phyloP scores from a whole-genome alignment of 257 asterid species.

The Penstemon barbatus region DNA sequence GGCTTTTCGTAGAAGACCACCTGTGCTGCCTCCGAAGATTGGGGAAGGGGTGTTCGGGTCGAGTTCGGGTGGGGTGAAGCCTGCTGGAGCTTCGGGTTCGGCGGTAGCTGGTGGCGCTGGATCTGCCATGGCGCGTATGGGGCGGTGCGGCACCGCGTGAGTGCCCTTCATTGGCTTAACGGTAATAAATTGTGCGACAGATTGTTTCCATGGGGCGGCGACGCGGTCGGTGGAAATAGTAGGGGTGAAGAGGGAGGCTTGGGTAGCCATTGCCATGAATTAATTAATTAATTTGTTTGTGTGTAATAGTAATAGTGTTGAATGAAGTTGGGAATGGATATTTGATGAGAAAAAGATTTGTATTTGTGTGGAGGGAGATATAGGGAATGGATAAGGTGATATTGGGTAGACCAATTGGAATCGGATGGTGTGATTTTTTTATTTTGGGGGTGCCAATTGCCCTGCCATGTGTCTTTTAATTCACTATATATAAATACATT shows the following conservation, averaged over 20 bases:
- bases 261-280: conserved; percentile 77
- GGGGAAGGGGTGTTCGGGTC: conserved; percentile 97
- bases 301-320: background rate
- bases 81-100: conserved; percentile 60
- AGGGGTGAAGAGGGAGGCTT: conserved; percentile 84
- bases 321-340: background rate
- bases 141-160: conserved; percentile 31
- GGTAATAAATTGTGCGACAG: conserved; percentile 39
- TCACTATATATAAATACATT: no score
- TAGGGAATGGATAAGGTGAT: conserved; percentile 45
- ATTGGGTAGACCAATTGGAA: conserved; percentile 41
- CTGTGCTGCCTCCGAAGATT: conserved; percentile 94
- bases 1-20: conserved; percentile 86
- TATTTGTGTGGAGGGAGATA: conserved; percentile 29
- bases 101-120: conserved; percentile 23
- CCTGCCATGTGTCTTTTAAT: no score
- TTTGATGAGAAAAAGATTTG: background rate
- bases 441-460: no score
- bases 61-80: conserved; percentile 83
- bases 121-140: conserved; percentile 71
- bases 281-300: background rate
- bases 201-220: conserved; percentile 60
- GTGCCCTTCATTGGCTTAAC: conserved; percentile 42
- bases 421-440: conserved; percentile 4
- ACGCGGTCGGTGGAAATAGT: conserved; percentile 50